Evolutionary conservation across 805 yeast species (phyloP).

Genomic region (Monosporozyma servazzii): DNA sequence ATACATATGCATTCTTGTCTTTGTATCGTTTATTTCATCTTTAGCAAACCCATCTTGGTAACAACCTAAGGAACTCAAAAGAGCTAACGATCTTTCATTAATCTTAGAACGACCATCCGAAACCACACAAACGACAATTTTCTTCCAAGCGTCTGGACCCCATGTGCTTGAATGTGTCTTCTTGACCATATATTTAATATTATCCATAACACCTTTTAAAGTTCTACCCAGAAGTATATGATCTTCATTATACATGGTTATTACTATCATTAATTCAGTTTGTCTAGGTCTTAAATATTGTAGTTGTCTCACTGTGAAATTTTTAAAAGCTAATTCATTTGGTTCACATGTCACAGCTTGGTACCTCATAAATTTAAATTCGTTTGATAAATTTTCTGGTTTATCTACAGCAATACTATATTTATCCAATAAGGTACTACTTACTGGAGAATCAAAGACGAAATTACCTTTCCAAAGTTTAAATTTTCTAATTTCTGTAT

Average conservation of each 20-base stretch:
- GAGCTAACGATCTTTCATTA: slow-evolving; percentile 66
- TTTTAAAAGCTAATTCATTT: slow-evolving; percentile 45
- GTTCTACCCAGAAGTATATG: slow-evolving; percentile 78
- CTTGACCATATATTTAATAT: slow-evolving; percentile 63
- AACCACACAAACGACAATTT: slow-evolving; percentile 79
- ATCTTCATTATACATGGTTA: slow-evolving; percentile 86
- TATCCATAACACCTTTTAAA: slow-evolving; percentile 82
- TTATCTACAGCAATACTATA: slow-evolving; percentile 37
- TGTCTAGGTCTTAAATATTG: slow-evolving; percentile 68
- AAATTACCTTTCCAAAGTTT: slow-evolving; percentile 55
- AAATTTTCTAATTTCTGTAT: slow-evolving; percentile 25
- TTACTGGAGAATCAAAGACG: slow-evolving; percentile 82
- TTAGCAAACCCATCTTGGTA: slow-evolving; percentile 96
- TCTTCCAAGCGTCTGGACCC: slow-evolving; percentile 97
- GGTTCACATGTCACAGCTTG: slow-evolving; percentile 95
- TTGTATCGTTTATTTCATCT: slow-evolving; percentile 72
- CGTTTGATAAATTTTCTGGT: slow-evolving; percentile 31
- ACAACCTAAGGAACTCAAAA: slow-evolving; percentile 79
- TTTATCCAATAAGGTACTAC: slow-evolving; percentile 52
- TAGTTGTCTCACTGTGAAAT: slow-evolving; percentile 76
- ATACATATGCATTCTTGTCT: slow-evolving; percentile 79
- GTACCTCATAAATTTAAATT: slow-evolving; percentile 82
- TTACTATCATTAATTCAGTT: slow-evolving; percentile 77
- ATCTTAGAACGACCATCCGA: slow-evolving; percentile 88
- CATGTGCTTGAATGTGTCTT: slow-evolving; percentile 62